phyloP scores from a whole-genome alignment of 371 early-diverging fungal genomes.

The Mucor ambiguus region DNA sequence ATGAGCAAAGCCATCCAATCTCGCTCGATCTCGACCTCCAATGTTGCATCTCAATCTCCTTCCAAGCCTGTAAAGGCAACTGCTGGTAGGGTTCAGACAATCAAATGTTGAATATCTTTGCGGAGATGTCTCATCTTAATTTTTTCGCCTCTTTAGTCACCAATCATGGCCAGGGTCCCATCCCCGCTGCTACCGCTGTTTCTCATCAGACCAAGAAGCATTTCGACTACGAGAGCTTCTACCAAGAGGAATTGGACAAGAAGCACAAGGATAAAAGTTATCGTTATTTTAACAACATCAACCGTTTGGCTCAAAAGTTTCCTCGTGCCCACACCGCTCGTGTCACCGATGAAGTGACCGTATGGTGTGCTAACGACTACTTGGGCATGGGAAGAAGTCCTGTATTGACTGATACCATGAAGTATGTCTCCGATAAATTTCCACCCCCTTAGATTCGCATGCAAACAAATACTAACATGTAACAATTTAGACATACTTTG shows the following conservation, averaged over 20 bases:
- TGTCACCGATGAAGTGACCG: constrained; percentile 87
- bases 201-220: constrained; percentile 47
- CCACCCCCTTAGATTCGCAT: neutral
- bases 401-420: constrained; percentile 89
- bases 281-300: constrained; percentile 99
- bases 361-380: constrained; percentile 99
- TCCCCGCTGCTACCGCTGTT: constrained; percentile 26
- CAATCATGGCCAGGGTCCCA: constrained; percentile 28
- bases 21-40: constrained; percentile 50
- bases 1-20: constrained; percentile 84
- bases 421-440: constrained; percentile 49
- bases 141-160: constrained; percentile 9
- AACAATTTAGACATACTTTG: constrained; percentile 56
- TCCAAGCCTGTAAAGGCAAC: constrained; percentile 50
- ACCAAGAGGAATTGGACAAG: constrained; percentile 84
- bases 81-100: constrained; percentile 33
- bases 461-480: neutral
- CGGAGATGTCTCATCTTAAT: constrained; percentile 3
- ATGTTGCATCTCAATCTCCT: constrained; percentile 40
- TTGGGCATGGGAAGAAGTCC: constrained; percentile 95
- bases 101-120: neutral
- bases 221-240: constrained; percentile 92
- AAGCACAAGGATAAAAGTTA: constrained; percentile 97
- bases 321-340: constrained; percentile 94
- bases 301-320: constrained; percentile 90